Evolutionary conservation across 2,329 filamentous ascomycete species (phyloP).

Genomic region (Stromatinia cepivora): DNA sequence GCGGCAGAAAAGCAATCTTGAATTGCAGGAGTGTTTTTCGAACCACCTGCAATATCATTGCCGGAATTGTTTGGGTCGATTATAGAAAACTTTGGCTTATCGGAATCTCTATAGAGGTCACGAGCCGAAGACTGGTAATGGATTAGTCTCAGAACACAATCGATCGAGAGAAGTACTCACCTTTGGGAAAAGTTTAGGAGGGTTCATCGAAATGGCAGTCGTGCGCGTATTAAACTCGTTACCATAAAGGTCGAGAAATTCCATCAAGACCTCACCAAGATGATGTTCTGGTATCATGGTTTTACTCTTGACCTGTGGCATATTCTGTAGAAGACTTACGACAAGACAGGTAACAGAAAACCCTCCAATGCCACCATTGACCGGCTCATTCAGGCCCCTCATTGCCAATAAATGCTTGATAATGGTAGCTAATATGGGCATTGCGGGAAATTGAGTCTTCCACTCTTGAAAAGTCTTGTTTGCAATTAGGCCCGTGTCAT

Average conservation of each 20-base stretch:
- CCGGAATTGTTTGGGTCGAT: slow-evolving; percentile 82
- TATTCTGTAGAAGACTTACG: slow-evolving; percentile 80
- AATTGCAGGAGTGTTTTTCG: slow-evolving; percentile 67
- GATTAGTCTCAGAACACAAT: slow-evolving; percentile 18
- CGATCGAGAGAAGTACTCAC: slow-evolving; percentile 46
- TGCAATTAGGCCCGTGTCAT: slow-evolving; percentile 75
- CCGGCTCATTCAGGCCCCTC: slow-evolving; percentile 87
- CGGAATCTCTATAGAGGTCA: slow-evolving; percentile 51
- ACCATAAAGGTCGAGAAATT: slow-evolving; percentile 89
- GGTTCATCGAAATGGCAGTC: slow-evolving; percentile 73
- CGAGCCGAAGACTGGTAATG: slow-evolving; percentile 27
- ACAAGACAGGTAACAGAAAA: slow-evolving; percentile 94
- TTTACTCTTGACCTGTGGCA: slow-evolving; percentile 67
- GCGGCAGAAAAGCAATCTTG: slow-evolving; percentile 69
- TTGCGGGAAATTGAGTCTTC: slow-evolving; percentile 76
- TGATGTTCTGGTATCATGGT: slow-evolving; percentile 62
- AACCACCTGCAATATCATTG: slow-evolving; percentile 92
- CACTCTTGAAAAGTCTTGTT: slow-evolving; percentile 78
- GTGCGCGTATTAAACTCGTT: slow-evolving; percentile 70
- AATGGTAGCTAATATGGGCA: slow-evolving; percentile 82
- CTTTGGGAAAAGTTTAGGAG: slow-evolving; percentile 76
- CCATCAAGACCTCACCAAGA: slow-evolving; percentile 77
- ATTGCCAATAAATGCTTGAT: slow-evolving; percentile 93
- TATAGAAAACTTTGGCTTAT: slow-evolving; percentile 73
- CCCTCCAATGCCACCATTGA: slow-evolving; percentile 86